Evolutionary conservation across 2,329 filamentous ascomycete species (phyloP), one percentile per base, ranked within the genome.

Genomic region (Elsinoe necatrix): DNA sequence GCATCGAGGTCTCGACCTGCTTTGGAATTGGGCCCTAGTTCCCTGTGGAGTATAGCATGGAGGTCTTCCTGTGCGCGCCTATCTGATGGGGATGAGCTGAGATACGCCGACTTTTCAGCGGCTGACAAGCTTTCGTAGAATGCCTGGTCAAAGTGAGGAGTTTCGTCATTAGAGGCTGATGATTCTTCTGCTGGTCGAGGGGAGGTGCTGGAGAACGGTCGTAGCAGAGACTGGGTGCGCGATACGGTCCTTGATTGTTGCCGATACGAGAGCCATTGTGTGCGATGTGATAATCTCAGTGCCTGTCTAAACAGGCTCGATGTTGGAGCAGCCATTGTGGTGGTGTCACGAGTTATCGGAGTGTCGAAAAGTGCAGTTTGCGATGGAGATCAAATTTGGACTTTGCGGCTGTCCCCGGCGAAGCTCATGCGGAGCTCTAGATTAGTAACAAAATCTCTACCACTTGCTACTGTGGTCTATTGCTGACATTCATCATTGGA

Each of bases 71-170:
- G 25, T 12, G 58, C 58, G 43, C 57, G 56, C 25, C 59, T 56
- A n/a, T 64, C 61, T 14, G 55, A 41, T 2, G 58, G 43, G 3
- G 59, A 56, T 12, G 62, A 21, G 14, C 56, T 45, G 3, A 57
- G 48, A 58, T 62, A 65, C n/a, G 25, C 29, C 18, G 45, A 54
- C 37, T 57, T 58, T 21, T 62, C 61, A 21, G 55, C 54, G 31
- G 56, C 34, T n/a, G 56, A 57, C 27, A 65, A 57, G 11, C 41
- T 47, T 21, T 58, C 54, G 54, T 50, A 60, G 45, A 61, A 59
- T 21, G 35, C 12, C 1, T 52, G 25, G 39, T 61, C 58, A 58
- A 60, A 61, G 48, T 62, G 61, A 16, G 55, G 55, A n/a, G 57
- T 51, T 23, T 27, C 29, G 14, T 55, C 58, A 8, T 54, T 20